Base-by-base conservation (phyloP, 306 rosid species). In the Prunus dulcis region DNA sequence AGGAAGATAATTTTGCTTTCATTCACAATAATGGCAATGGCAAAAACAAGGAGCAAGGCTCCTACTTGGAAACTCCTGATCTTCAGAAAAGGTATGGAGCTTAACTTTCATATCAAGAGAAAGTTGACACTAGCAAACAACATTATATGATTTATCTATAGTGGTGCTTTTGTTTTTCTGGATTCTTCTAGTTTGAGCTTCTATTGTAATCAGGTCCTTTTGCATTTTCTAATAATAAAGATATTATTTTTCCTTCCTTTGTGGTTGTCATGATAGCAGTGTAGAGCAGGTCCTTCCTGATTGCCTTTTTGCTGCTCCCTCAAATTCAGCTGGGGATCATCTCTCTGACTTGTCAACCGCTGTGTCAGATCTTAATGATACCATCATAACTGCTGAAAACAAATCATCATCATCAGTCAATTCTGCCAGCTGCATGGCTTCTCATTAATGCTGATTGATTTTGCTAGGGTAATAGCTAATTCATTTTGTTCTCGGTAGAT, bases 261-360 rank as follows among this genome's bases (percentile, higher is more conserved):
- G 34, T 49, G 63, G 14, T 65, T 74, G 76, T 67, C 13, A 7
- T 70, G 81, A 65, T 69, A 82, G 78, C 85, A 95, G 90, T 82
- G 76, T 84, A 72, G 98, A 86, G 78, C 88, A 89, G 82, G 89
- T 74, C 74, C 98, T 95, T 84, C 97, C 96, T 5, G 97, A 92
- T 57, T 92, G 83, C 79, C 91, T 89, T 72, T 92, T 88, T 64
- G 90, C 97, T 73, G 92, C 95, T 50, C 96, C 97, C 61, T 85
- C 87, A 73, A 92, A 89, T 72, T 89, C 89, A n/a, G 81, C 89
- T 14, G 87, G 68, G 43, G 84, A 82, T 56, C 77, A 79, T 72
- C 74, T 38, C 12, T 46, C 86, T 6, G 87, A 82, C 58, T 84
- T 89, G 78, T 77, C 91, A 57, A 64, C 86, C 8, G 51, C 80